These are phyloP conservation scores for Nemania serpens DNA, from an alignment of 2,329 filamentous ascomycete genomes.

Conservation along the genomic window DNA sequence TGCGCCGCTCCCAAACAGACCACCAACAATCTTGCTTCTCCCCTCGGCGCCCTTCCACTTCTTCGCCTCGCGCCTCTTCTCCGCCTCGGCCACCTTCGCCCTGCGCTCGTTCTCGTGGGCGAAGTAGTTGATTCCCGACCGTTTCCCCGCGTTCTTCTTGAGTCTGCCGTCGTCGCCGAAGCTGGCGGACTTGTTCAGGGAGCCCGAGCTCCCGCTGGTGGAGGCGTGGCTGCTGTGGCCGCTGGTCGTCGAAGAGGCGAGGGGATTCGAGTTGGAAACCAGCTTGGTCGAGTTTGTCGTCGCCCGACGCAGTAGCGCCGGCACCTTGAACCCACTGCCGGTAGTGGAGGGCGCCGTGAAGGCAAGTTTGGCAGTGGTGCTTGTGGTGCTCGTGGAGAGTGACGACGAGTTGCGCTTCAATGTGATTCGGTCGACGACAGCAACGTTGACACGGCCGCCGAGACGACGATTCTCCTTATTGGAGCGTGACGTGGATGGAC, in stretches of 20 bases:
- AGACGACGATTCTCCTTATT: slow-evolving; percentile 57
- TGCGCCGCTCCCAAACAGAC: slow-evolving; percentile 60
- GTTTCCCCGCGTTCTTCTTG: slow-evolving; percentile 64
- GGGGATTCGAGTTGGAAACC: slow-evolving; percentile 43
- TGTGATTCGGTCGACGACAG: slow-evolving; percentile 74
- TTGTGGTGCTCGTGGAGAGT: slow-evolving; percentile 29
- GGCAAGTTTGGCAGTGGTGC: slow-evolving; percentile 52
- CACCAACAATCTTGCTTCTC: slow-evolving; percentile 60
- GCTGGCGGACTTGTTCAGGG: slow-evolving; percentile 31
- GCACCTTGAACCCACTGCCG: slow-evolving; percentile 65
- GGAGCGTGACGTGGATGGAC: slow-evolving; percentile 30
- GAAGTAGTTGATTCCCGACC: slow-evolving; percentile 64
- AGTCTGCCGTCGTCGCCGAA: slow-evolving; percentile 59
- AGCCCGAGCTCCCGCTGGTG: slow-evolving; percentile 5
- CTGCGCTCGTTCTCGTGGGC: slow-evolving; percentile 62
- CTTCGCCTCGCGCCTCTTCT: slow-evolving; percentile 62
- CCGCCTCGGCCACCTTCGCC: slow-evolving; percentile 59
- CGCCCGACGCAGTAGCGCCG: slow-evolving; percentile 72
- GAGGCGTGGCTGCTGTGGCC: slow-evolving; percentile 10
- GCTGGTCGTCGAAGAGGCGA: slow-evolving; percentile 12
- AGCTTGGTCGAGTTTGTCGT: slow-evolving; percentile 64
- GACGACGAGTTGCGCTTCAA: slow-evolving; percentile 59
- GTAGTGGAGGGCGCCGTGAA: slow-evolving; percentile 55
- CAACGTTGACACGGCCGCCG: slow-evolving; percentile 38
- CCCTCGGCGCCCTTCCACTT: slow-evolving; percentile 62